Evolutionary conservation across 495 filamentous ascomycete species (phyloP), one percentile per base, ranked within the genome.

Genomic region (Xylaria venustula): DNA sequence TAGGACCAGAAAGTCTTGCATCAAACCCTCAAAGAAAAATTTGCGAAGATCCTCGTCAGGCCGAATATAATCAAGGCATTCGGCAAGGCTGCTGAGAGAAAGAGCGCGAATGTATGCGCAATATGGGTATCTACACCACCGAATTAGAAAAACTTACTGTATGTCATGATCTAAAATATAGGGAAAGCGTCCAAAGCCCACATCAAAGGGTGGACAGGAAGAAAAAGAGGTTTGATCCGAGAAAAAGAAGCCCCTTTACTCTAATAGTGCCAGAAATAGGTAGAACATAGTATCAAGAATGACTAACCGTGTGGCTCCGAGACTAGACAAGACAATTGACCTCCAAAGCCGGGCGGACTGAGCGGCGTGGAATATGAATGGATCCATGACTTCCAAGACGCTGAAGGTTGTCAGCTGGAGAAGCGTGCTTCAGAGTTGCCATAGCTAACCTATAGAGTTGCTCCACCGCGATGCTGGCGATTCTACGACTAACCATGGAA

Each of bases 321-420:
- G 54, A 60, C 85, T 85, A 1, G 90, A 92, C 7, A 85, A 73
- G 54, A 90, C 81, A 50, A 92, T 82, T 7, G 87, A 87, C 34
- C 82, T 79, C 90, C 90, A 92, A 34, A 89, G 72, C 4, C 83
- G 76, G 14, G 85, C 79, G 78, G 85, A 87, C 70, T 81, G 81
- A 25, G 52, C 12, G 50, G 61, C 63, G 22, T 60, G 40, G 19
- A 59, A 49, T 25, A 61, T 37, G 14, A 58, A 60, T 15, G 52
- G 32, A 17, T 61, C 62, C 26, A 63, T 28, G 8, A 55, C 61
- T 63, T 57, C 70, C 56, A 67, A 75, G 66, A 67, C 79, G 67
- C 66, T 76, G 63, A 70, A 50, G 37, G 7, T n/a, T 47, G 40
- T 61, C 44, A 66, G 58, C 63, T 58, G 26, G 49, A 36, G 28